Conservation (phyloP, 2,329 filamentous ascomycete species). For the Sarocladium oryzae region DNA sequence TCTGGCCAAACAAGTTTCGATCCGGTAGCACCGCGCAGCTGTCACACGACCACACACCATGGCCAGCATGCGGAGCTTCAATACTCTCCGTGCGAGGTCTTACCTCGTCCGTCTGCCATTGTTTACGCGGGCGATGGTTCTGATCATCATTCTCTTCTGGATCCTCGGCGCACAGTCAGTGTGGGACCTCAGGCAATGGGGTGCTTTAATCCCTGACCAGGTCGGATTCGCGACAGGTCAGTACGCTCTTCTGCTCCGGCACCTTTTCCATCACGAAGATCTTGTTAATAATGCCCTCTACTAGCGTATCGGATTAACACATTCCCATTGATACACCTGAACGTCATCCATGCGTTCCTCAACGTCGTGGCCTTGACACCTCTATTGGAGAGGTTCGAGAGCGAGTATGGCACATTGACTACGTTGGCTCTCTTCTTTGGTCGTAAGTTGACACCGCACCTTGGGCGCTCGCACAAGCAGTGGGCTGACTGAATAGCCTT, state of each 20-base stretch:
- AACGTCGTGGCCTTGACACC: slow-evolving; percentile 78
- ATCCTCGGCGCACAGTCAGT: slow-evolving; percentile 60
- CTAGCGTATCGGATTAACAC: slow-evolving; percentile 74
- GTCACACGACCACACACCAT: slow-evolving; percentile 18
- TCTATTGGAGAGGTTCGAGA: slow-evolving; percentile 89
- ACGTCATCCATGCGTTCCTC: slow-evolving; percentile 71
- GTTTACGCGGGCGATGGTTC: slow-evolving; percentile 67
- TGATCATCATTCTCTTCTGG: slow-evolving; percentile 58
- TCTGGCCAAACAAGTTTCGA: slow-evolving; percentile 8
- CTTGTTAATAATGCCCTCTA: too few species aligned
- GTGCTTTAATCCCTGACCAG: slow-evolving; percentile 69
- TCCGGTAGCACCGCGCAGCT: slow-evolving; percentile 18
- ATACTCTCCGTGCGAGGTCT: slow-evolving; percentile 65
- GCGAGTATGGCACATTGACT: slow-evolving; percentile 83
- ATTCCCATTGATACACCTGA: slow-evolving; percentile 79
- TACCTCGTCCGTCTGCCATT: slow-evolving; percentile 83
- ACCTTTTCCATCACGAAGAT: background rate
- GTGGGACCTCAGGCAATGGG: slow-evolving; percentile 72
- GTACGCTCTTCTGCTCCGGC: background rate
- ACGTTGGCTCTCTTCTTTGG: slow-evolving; percentile 85
- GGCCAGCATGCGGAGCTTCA: slow-evolving; percentile 44
- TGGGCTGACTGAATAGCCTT: slow-evolving; percentile 45
- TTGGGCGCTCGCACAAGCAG: background rate
- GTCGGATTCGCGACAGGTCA: slow-evolving; percentile 64
- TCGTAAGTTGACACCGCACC: slow-evolving; percentile 53